These are phyloP conservation scores for Suhomyces terraborum DNA, from an alignment of 1,139 yeast genomes.

Conservation along the genomic window DNA sequence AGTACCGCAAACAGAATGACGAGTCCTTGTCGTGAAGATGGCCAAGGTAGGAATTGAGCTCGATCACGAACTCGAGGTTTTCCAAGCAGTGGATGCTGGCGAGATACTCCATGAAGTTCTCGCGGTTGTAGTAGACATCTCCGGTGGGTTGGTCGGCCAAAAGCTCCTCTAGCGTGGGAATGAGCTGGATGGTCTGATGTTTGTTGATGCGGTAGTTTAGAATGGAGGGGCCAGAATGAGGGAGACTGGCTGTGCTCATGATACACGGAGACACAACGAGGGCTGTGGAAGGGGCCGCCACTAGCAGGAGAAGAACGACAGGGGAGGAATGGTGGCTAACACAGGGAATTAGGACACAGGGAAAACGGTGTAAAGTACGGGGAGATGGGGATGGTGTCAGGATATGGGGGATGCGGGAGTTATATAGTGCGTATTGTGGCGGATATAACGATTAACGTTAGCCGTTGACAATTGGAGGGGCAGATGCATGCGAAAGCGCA, in stretches of 20 bases:
- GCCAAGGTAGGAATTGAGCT: constrained; percentile 28
- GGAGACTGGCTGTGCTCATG: constrained; percentile 10
- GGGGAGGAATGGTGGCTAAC: too few species aligned
- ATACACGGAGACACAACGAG: constrained; percentile 3
- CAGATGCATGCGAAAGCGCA: constrained; percentile 4
- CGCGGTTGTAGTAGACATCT: constrained; percentile 12
- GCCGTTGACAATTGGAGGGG: constrained; percentile 11
- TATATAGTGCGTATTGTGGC: constrained; percentile 7
- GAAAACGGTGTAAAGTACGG: constrained; percentile 1
- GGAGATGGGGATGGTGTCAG: too few species aligned
- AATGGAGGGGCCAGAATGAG: constrained; percentile 10
- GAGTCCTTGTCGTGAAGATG: constrained; percentile 17
- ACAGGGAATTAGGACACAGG: too few species aligned
- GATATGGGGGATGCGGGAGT: background rate
- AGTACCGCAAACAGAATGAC: too few species aligned
- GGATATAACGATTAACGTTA: constrained; percentile 9
- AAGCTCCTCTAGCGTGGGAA: constrained; percentile 17
- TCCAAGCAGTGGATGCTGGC: constrained; percentile 37
- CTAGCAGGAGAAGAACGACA: background rate
- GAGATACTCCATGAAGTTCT: constrained; percentile 31
- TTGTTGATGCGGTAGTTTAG: constrained; percentile 15
- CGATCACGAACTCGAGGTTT: constrained; percentile 38
- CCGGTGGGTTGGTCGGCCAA: constrained; percentile 8
- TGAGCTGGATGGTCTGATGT: constrained; percentile 14
- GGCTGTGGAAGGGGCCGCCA: background rate